Conservation (phyloP, 106 monocot species). For the Dendrobium nobile region DNA sequence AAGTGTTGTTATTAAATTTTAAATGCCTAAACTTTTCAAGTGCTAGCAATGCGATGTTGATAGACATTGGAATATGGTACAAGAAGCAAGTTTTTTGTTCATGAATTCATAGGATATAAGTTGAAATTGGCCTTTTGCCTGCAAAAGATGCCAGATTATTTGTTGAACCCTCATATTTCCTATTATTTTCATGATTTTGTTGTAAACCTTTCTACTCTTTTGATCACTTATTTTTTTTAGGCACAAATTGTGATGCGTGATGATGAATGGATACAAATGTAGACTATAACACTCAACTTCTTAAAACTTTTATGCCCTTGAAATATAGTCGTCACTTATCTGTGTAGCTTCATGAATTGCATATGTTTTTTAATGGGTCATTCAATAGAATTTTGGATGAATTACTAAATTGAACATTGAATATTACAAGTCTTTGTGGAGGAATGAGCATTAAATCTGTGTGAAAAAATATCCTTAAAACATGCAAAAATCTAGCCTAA, state of each 20-base stretch:
- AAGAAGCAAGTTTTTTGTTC: not conserved
- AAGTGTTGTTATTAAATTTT: not conserved
- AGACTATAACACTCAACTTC: not conserved
- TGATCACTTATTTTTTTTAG: not conserved
- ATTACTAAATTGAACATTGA: no score
- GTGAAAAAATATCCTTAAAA: no score
- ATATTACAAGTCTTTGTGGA: no score
- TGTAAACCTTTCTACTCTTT: not conserved
- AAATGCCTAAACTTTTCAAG: not conserved
- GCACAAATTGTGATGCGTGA: not conserved
- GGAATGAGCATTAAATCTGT: no score
- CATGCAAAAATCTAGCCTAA: no score
- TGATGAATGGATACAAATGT: not conserved
- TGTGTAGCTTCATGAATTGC: not conserved
- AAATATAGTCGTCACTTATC: not conserved
- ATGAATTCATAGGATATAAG: not conserved
- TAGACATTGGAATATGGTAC: not conserved
- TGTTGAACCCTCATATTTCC: not conserved
- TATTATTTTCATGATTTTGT: not conserved
- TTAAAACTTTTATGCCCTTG: not conserved
- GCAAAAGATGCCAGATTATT: not conserved
- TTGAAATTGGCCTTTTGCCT: not conserved
- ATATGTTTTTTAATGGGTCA: no score
- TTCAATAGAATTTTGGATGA: no score
- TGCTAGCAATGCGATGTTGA: not conserved